Evolutionary conservation across 257 asterid species (phyloP).

Genomic region (Nicotiana sylvestris): DNA sequence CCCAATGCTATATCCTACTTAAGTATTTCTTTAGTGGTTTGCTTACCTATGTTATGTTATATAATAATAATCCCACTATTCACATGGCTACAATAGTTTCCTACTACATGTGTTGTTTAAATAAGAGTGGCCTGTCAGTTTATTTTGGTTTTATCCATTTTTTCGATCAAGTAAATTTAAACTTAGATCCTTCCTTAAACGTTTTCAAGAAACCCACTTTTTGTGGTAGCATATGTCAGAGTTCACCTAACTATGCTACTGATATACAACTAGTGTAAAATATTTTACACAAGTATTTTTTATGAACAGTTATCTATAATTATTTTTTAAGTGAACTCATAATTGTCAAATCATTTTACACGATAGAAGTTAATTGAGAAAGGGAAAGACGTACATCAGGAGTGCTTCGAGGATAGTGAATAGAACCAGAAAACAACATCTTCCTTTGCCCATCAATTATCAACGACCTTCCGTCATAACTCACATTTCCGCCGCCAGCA

Average conservation of each 20-base stretch:
- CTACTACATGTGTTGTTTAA: too few relatives aligned
- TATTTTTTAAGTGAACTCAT: too few relatives aligned
- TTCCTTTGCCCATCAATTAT: slow-evolving; percentile 60
- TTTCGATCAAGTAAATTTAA: neutral
- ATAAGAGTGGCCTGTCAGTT: neutral
- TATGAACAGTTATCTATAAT: too few relatives aligned
- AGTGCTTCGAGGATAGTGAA: slow-evolving; percentile 87
- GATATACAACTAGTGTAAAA: too few relatives aligned
- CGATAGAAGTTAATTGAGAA: neutral
- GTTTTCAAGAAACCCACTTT: neutral
- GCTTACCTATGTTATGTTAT: neutral
- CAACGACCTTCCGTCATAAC: slow-evolving; percentile 62
- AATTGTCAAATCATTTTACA: too few relatives aligned
- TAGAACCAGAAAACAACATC: slow-evolving; percentile 81
- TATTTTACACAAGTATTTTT: too few relatives aligned
- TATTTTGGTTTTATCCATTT: neutral
- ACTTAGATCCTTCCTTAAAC: neutral
- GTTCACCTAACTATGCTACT: neutral
- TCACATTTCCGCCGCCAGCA: slow-evolving; percentile 40
- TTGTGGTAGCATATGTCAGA: neutral
- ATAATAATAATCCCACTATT: neutral
- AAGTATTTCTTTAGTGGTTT: neutral
- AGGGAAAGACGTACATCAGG: slow-evolving; percentile 53
- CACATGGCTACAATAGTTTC: neutral
- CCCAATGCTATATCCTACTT: neutral